phyloP scores from a whole-genome alignment of 495 filamentous ascomycete species.

The Hamigera avellanea region DNA sequence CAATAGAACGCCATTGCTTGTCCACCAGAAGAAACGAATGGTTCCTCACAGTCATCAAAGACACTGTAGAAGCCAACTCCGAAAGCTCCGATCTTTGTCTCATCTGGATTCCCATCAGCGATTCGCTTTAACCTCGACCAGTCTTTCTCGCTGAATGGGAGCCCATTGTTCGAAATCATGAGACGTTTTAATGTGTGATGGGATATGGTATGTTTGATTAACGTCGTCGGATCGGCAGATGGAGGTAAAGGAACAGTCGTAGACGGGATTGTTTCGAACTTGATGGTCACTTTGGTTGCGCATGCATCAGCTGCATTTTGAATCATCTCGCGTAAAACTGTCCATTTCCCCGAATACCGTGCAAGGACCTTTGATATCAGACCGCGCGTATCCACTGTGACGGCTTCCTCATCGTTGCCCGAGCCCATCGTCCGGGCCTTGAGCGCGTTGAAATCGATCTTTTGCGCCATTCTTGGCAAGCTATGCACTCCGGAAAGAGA shows the following conservation, averaged over 20 bases:
- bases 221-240: constrained; percentile 50
- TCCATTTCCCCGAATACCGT: constrained; percentile 90
- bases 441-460: constrained; percentile 70
- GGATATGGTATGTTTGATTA: constrained; percentile 69
- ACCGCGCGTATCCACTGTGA: constrained; percentile 93
- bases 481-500: not conserved
- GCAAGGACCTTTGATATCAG: constrained; percentile 96
- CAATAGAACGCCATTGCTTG: constrained; percentile 98
- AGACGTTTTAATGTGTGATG: constrained; percentile 77
- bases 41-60: constrained; percentile 95
- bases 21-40: constrained; percentile 82
- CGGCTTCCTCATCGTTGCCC: constrained; percentile 87
- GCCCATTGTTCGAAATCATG: constrained; percentile 81
- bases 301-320: constrained; percentile 97
- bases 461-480: constrained; percentile 39
- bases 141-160: constrained; percentile 73
- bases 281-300: constrained; percentile 78
- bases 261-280: constrained; percentile 80
- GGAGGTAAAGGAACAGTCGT: constrained; percentile 59
- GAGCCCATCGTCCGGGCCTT: constrained; percentile 77
- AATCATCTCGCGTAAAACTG: constrained; percentile 78
- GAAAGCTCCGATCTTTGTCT: constrained; percentile 97
- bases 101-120: constrained; percentile 95
- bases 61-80: constrained; percentile 98
- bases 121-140: constrained; percentile 93